Base-by-base conservation (phyloP, 805 yeast genomes). In the Candida ipomoeae region DNA sequence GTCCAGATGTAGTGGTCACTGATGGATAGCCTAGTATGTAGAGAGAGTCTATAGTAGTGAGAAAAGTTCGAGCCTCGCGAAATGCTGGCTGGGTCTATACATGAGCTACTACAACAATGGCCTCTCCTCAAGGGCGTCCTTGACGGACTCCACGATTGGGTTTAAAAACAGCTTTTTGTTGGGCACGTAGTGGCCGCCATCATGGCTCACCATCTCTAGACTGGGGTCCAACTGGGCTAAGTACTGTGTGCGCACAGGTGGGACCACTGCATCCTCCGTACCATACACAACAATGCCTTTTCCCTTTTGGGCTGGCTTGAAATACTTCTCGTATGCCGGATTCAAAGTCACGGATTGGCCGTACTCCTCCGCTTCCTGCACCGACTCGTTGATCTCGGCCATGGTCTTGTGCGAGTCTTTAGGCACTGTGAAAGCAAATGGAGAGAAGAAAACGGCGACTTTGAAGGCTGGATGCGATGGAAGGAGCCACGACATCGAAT, bases 121-220 rank as follows among this genome's bases (percentile, higher is more conserved):
- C 21, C 39, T 43, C 18, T 48, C 44, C 20, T 52, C 57, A 7
- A 54, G 42, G 41, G 62, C 55, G 42, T 54, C 53, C 54, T 56
- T 46, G 48, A 60, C 51, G 21, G 33, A 33, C 6, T 55, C 62
- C 36, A 61, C 58, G 14, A 59, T 48, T 2, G 59, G 62, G 11
- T 46, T 45, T 15, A 60, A 43, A 33, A 61, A 59, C 48, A 49
- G 58, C 54, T 61, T 60, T 36, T 59, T 57, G 52, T 62, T 66
- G 13, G 73, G 74, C 29, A 71, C 55, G 53, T 57, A 66, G 55
- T 73, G 78, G 5, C 71, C 73, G 1, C 75, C 76, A 6, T 67
- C 72, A 47, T 70, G 73, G 17, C 44, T 54, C 10, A 59, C 58
- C 6, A 53, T 48, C 26, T 44, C 50, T 7, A 36, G 21, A 7